Percentiles rank a stretch among this genome's conserved stretches.
phyloP scores from a whole-genome alignment of 192 early-diverging fungal species.

The Coemansia sp. region DNA sequence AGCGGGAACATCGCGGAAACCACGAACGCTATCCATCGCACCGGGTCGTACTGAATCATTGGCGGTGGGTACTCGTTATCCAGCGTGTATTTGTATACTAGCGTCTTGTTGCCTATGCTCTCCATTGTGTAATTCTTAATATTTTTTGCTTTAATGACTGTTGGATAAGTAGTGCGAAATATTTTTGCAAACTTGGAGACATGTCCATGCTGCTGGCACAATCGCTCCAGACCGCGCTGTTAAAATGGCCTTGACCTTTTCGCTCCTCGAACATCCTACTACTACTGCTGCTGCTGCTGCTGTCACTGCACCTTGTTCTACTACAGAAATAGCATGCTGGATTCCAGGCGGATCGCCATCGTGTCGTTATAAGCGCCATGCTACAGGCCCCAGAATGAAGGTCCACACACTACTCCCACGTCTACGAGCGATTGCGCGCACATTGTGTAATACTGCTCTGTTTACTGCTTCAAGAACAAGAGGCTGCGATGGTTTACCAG shows the following conservation, averaged over 20 bases:
- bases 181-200: neutral
- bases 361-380: neutral
- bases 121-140: neutral
- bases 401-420: no score
- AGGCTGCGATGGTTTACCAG: neutral
- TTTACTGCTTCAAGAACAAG: neutral
- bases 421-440: neutral
- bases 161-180: neutral
- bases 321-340: slow-evolving; percentile 1
- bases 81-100: slow-evolving; percentile 47
- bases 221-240: neutral
- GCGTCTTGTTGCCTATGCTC: slow-evolving; percentile 20
- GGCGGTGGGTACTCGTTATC: slow-evolving; percentile 49
- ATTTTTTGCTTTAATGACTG: neutral
- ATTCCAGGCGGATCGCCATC: neutral
- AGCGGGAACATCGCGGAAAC: slow-evolving; percentile 36
- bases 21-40: slow-evolving; percentile 47
- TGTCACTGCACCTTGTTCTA: neutral
- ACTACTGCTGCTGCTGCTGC: neutral
- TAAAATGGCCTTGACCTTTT: neutral
- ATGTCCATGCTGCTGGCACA: neutral
- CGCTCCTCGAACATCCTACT: neutral
- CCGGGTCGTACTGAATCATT: slow-evolving; percentile 41
- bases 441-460: neutral
- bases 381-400: no score